A percentile compares a stretch with the other conserved stretches of the same genome.
These are phyloP conservation scores for Huntiella abstrusa DNA, from an alignment of 2,329 filamentous ascomycete species.

Conservation along the genomic window DNA sequence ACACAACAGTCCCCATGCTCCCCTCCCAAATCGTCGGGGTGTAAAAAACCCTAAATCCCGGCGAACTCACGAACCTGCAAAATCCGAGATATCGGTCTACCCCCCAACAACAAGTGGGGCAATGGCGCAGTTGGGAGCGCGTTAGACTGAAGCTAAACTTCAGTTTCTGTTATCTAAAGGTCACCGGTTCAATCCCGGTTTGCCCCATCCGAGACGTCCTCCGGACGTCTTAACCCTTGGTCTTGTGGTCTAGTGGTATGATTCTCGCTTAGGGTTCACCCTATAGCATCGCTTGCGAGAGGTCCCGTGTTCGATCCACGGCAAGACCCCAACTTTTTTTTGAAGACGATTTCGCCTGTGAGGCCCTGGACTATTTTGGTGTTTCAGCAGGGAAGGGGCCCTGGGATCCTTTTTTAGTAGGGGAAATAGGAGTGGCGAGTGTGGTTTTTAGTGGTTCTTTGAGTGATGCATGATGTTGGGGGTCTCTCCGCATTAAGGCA, in stretches of 20 bases:
- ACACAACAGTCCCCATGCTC: no score
- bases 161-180: conserved; percentile 9
- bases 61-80: no score
- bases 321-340: conserved; percentile 11
- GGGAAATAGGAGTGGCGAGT: no score
- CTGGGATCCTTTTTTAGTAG: no score
- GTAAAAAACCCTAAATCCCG: no score
- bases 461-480: no score
- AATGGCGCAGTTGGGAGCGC: conserved; percentile 11
- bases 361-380: no score
- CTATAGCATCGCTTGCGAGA: conserved; percentile 15
- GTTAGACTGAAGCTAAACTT: conserved; percentile 10
- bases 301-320: conserved; percentile 15
- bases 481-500: no score
- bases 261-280: conserved; percentile 47
- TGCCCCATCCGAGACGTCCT: conserved; percentile 1
- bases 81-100: no score
- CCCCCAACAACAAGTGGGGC: conserved; percentile 1
- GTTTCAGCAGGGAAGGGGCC: no score
- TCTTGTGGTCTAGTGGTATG: conserved; percentile 48
- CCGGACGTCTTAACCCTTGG: background rate
- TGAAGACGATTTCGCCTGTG: background rate
- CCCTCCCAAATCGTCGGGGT: no score
- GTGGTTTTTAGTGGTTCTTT: no score
- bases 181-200: conserved; percentile 9